Base-by-base conservation (phyloP, 331 rosid species). In the Quercus tomentella region DNA sequence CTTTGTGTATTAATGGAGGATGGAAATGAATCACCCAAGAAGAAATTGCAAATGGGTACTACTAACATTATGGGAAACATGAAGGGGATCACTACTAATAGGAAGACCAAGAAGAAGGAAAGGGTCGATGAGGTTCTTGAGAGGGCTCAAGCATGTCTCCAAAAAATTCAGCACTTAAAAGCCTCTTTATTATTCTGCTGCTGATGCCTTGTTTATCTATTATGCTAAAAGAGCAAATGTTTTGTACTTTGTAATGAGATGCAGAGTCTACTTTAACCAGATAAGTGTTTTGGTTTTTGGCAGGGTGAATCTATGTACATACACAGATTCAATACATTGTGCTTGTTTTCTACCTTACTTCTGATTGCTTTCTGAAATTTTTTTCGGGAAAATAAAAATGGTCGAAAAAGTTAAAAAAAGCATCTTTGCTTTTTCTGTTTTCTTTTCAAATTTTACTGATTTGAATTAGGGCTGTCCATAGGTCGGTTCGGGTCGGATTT, bases 71-170 rank as follows among this genome's bases (percentile, higher is more conserved):
- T 71, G 77, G 72, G 74, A 9, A 25, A 2, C 26, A 43, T 76
- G 55, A 49, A 49, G 54, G 54, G 54, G 54, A 8, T 2, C 45
- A 37, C 0, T 37, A 11, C 12, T 49, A 49, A 68, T 35, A 73
- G 69, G 81, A 75, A 79, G 81, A 83, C 45, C 6, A 82, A 82
- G 83, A 82, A 84, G 66, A 86, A 56, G 81, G 82, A 86, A 31
- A 84, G 88, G 80, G 90, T 86, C 0, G 88, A 88, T 33, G 73
- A 82, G 74, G 87, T 84, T 76, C 78, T 88, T 70, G 90, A 88
- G 57, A 88, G 79, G 35, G 92, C 92, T 12, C 79, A 82, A 33
- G 77, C 57, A 56, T 89, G 90, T 76, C 79, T 89, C 3, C 77
- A 78, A n/a, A 89, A 89, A 79, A 82, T 89, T 7, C 61, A 37